phyloP scores from a whole-genome alignment of 129 eudicot species.

The Chrysanthemum lavandulifolium region DNA sequence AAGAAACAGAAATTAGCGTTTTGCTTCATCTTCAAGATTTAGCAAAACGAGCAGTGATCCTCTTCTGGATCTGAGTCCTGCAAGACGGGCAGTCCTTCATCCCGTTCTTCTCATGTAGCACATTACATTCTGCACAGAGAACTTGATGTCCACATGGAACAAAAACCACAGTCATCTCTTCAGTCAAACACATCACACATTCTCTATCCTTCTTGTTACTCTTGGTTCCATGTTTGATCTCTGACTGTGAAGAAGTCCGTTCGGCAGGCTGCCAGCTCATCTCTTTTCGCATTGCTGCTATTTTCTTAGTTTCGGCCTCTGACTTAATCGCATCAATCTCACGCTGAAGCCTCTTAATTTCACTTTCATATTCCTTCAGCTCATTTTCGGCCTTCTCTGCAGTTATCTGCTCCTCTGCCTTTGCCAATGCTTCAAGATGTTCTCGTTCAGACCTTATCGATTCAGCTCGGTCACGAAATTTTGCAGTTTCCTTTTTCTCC shows the following conservation, averaged over 20 bases:
- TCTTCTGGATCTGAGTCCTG: constrained; percentile 50
- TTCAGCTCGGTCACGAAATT: constrained; percentile 19
- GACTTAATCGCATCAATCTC: constrained; percentile 39
- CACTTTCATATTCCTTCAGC: constrained; percentile 2
- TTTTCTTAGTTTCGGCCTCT: constrained; percentile 35
- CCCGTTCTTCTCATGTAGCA: constrained; percentile 51
- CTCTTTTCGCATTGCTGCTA: constrained; percentile 36
- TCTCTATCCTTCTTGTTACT: constrained; percentile 40
- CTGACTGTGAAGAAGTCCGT: neutral
- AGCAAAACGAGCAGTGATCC: constrained; percentile 40
- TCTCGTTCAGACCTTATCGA: constrained; percentile 31
- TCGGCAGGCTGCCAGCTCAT: constrained; percentile 25
- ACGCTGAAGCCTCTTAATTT: constrained; percentile 32
- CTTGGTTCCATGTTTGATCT: neutral
- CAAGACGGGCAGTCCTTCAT: constrained; percentile 71
- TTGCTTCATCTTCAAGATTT: constrained; percentile 19
- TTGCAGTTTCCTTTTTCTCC: constrained; percentile 46
- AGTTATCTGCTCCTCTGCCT: constrained; percentile 24
- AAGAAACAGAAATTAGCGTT: neutral
- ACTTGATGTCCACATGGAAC: constrained; percentile 82
- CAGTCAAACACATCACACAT: constrained; percentile 71
- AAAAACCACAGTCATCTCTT: constrained; percentile 60
- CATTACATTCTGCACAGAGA: constrained; percentile 53
- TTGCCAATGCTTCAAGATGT: constrained; percentile 20
- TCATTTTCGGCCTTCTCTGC: neutral